A percentile compares a stretch with the other conserved stretches of the same genome.
phyloP scores from a whole-genome alignment of 202 grass and related monocot genomes.

The Panicum hallii region DNA sequence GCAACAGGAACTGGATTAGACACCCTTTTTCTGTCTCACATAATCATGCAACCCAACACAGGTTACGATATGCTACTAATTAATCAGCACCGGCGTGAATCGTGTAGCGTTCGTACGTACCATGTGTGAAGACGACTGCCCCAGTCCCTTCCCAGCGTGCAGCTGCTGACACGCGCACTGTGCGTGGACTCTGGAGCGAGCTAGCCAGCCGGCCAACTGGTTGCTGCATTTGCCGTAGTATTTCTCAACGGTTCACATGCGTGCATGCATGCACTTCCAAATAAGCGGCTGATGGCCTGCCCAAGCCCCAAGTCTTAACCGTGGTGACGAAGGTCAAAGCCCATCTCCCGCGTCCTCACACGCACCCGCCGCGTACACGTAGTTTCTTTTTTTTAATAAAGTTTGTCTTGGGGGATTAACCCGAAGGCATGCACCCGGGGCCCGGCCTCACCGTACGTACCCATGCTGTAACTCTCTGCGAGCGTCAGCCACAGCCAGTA shows the following conservation, averaged over 20 bases:
- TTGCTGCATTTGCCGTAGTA: neutral
- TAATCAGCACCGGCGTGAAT: neutral
- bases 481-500: too few species aligned
- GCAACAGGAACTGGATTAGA: too few species aligned
- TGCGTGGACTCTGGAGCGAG: neutral
- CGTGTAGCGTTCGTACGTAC: neutral
- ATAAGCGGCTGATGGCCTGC: neutral
- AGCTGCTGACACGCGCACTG: slow-evolving; percentile 10
- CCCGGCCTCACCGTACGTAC: too few species aligned
- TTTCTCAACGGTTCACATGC: slow-evolving; percentile 30
- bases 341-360: neutral
- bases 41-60: too few species aligned
- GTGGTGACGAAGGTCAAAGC: slow-evolving; percentile 15
- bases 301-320: neutral
- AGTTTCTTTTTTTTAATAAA: too few species aligned
- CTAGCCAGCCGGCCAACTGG: too few species aligned
- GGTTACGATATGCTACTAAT: neutral
- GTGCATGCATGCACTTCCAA: slow-evolving; percentile 15
- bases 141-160: neutral
- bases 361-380: too few species aligned
- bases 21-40: too few species aligned
- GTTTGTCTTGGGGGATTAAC: too few species aligned
- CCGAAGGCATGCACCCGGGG: too few species aligned
- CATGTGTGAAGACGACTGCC: slow-evolving; percentile 4
- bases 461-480: too few species aligned